Conservation (phyloP, 2,329 filamentous ascomycete species). For the Fusarium sp. region DNA sequence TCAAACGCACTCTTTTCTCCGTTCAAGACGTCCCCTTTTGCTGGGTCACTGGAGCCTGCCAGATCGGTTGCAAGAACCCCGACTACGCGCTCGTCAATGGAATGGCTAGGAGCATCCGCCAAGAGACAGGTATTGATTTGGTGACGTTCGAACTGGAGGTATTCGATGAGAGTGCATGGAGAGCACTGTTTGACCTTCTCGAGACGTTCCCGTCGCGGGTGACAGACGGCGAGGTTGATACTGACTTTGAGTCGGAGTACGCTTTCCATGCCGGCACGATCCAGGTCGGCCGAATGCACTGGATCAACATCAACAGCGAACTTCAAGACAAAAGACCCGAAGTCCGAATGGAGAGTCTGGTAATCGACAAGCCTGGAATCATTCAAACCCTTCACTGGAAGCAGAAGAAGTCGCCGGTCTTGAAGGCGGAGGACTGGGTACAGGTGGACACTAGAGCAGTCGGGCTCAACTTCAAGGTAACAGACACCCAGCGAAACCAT, state of each 20-base stretch:
- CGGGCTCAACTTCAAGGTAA: constrained; percentile 17
- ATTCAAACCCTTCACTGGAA: constrained; percentile 13
- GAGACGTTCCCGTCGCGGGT: constrained; percentile 4
- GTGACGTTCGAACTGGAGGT: constrained; percentile 6
- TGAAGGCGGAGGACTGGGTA: constrained; percentile 14
- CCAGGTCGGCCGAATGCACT: constrained; percentile 9
- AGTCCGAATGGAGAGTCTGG: constrained; percentile 1
- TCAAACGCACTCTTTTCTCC: constrained; percentile 7
- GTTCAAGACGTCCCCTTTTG: constrained; percentile 10
- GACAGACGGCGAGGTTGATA: constrained; percentile 3
- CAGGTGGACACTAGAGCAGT: constrained; percentile 9
- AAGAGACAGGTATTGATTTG: constrained; percentile 13
- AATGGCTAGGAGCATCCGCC: constrained; percentile 9
- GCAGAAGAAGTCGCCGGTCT: constrained; percentile 2
- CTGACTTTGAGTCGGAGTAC: constrained; percentile 10
- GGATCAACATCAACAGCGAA: constrained; percentile 7
- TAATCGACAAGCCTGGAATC: constrained; percentile 10
- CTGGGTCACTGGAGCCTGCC: constrained; percentile 6
- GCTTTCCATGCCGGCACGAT: constrained; percentile 14
- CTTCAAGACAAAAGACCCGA: constrained; percentile 1
- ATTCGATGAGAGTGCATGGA: background rate
- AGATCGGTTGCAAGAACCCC: constrained; percentile 11
- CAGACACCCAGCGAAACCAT: background rate
- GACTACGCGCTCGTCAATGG: constrained; percentile 13
- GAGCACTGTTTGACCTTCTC: background rate